These are phyloP conservation scores for Nicotiana noctiflora DNA, from an alignment of 257 asterid species.

Conservation along the genomic window DNA sequence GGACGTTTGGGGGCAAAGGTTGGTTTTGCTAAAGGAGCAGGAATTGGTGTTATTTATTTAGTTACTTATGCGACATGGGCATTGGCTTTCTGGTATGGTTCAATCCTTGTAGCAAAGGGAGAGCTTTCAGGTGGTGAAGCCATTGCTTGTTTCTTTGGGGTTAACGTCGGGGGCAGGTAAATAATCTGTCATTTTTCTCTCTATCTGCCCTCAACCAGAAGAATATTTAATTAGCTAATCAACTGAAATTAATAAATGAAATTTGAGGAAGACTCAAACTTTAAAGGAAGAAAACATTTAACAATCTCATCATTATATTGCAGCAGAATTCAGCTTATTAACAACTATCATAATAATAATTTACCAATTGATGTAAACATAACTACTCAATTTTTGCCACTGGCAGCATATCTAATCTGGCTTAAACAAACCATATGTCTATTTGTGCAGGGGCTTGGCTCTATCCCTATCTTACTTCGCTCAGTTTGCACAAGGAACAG, in stretches of 20 bases:
- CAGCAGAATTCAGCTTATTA: not conserved
- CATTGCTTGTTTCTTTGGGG: conserved; percentile 84
- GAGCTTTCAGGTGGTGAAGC: conserved; percentile 69
- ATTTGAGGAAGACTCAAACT: not conserved
- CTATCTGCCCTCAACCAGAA: not conserved
- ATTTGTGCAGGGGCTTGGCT: conserved; percentile 61
- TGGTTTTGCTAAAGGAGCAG: conserved; percentile 82
- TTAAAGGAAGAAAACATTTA: not conserved
- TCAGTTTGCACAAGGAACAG: conserved; percentile 84
- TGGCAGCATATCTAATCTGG: not conserved
- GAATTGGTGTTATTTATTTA: conserved; percentile 72
- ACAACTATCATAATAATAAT: not conserved
- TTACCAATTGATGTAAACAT: not conserved
- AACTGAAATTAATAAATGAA: not conserved
- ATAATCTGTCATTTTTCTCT: not conserved
- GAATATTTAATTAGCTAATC: not conserved
- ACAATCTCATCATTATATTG: not conserved
- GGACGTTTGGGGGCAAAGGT: conserved; percentile 54
- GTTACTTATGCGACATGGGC: conserved; percentile 88
- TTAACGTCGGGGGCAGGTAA: conserved; percentile 80
- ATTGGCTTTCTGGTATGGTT: conserved; percentile 89
- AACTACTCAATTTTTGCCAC: not conserved
- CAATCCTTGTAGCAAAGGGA: conserved; percentile 39
- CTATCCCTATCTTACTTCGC: conserved; percentile 69
- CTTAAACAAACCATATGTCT: not conserved